A percentile compares a stretch with the other conserved stretches of the same genome.
Evolutionary conservation across 2,329 filamentous ascomycete species (phyloP).

Genomic region (Phoma sp.): DNA sequence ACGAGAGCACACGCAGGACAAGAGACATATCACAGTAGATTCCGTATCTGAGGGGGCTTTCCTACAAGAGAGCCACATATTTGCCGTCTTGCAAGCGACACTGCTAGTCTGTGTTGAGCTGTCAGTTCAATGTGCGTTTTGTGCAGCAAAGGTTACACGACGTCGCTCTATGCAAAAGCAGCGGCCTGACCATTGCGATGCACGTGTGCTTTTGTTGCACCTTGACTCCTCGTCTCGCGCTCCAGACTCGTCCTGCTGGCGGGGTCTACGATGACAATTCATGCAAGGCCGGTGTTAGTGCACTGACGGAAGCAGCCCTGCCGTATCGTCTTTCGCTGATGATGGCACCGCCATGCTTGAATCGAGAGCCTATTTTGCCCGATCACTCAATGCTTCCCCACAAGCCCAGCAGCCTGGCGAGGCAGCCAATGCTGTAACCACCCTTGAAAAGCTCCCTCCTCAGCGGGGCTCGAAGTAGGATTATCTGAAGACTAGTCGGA

Average conservation of each 20-base stretch:
- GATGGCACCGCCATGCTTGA: not conserved
- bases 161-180: conserved; percentile 1
- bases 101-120: not conserved
- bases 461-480: conserved; percentile 6
- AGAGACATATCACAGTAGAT: not conserved
- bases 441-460: conserved; percentile 1
- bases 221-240: not conserved
- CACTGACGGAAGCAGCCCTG: not conserved
- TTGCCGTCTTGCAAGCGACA: not conserved
- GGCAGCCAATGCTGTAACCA: not conserved
- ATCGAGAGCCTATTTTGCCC: not conserved
- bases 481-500: conserved; percentile 3
- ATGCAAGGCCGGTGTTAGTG: not conserved
- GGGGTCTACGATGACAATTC: conserved; percentile 1
- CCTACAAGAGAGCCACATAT: too few species aligned
- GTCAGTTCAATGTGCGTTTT: not conserved
- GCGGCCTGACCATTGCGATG: not conserved
- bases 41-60: not conserved
- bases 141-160: not conserved
- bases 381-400: conserved; percentile 1
- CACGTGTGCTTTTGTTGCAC: conserved; percentile 7
- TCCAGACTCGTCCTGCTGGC: not conserved
- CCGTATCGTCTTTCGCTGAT: too few species aligned
- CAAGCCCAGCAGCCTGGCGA: not conserved
- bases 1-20: not conserved